Evolutionary conservation across 1,284 basidiomycete species (phyloP).

Genomic region (Flammula alnicola): DNA sequence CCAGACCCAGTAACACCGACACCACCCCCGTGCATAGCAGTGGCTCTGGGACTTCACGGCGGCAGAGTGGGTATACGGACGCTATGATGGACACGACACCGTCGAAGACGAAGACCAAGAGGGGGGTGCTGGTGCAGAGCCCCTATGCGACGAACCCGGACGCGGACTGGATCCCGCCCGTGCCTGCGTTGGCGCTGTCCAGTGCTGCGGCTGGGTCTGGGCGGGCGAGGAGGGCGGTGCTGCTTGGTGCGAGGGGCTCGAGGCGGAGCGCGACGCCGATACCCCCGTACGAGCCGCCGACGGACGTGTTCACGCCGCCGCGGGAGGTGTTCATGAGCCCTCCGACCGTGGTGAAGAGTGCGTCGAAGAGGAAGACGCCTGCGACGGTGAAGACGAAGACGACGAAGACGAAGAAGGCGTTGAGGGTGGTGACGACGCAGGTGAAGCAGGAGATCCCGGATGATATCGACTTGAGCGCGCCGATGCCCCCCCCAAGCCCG

Average conservation of each 20-base stretch:
- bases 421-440: conserved; percentile 19
- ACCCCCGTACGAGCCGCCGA: conserved; percentile 65
- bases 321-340: conserved; percentile 59
- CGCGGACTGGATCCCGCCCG: conserved; percentile 53
- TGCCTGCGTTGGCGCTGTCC: conserved; percentile 15
- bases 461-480: conserved; percentile 55
- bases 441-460: conserved; percentile 52
- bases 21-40: neutral
- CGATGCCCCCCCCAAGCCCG: conserved; percentile 70
- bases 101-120: conserved; percentile 28
- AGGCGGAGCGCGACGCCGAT: conserved; percentile 51
- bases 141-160: conserved; percentile 53
- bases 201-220: conserved; percentile 11
- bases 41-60: neutral
- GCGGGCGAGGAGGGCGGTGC: conserved; percentile 26
- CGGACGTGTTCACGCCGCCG: conserved; percentile 71
- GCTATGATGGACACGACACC: conserved; percentile 32
- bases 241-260: conserved; percentile 21
- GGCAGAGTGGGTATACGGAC: neutral
- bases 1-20: neutral
- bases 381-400: conserved; percentile 25
- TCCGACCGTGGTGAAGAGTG: conserved; percentile 33
- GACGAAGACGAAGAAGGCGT: conserved; percentile 14
- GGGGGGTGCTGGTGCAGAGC: conserved; percentile 40
- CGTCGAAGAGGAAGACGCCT: conserved; percentile 18